Percentiles rank a stretch among this genome's conserved stretches.
Conservation (phyloP, 2,329 filamentous ascomycete species). For the Cercospora sojina region DNA sequence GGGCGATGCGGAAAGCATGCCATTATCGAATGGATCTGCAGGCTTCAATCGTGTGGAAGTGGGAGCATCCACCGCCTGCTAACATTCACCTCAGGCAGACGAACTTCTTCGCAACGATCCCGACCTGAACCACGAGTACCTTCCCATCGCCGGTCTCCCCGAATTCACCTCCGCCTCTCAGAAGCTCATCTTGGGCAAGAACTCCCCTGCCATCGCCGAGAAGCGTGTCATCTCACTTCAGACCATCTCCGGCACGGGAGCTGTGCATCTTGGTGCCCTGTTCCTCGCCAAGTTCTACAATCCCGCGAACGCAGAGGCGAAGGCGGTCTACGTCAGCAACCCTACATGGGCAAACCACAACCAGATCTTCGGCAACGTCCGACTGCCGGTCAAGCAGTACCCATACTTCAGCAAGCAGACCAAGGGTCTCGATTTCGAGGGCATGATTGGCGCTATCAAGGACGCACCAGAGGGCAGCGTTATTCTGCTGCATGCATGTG, state of each 20-base stretch:
- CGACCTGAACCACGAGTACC: conserved; percentile 95
- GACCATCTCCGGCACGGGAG: conserved; percentile 96
- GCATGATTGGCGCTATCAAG: conserved; percentile 72
- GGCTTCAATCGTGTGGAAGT: not conserved
- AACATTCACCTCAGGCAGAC: conserved; percentile 66
- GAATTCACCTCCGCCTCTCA: conserved; percentile 87
- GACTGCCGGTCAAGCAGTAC: conserved; percentile 74
- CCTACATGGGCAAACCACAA: conserved; percentile 99
- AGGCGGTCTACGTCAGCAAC: conserved; percentile 81
- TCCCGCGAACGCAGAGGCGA: conserved; percentile 57
- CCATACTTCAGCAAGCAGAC: conserved; percentile 91
- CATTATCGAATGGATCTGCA: not conserved
- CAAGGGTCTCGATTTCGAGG: conserved; percentile 86
- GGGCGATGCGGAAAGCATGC: not conserved
- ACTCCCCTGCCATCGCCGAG: conserved; percentile 79
- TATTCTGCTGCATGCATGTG: conserved; percentile 90
- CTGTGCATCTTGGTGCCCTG: conserved; percentile 86
- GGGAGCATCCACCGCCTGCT: not conserved
- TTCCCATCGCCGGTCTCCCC: conserved; percentile 85
- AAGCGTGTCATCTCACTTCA: conserved; percentile 81
- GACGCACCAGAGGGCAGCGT: conserved; percentile 76
- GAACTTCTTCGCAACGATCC: conserved; percentile 85
- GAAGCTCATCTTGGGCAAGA: conserved; percentile 78
- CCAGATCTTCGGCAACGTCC: conserved; percentile 94
- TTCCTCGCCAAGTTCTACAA: conserved; percentile 93